Evolutionary conservation across 345 rosid species (phyloP).

Genomic region (Pistacia integerrima): DNA sequence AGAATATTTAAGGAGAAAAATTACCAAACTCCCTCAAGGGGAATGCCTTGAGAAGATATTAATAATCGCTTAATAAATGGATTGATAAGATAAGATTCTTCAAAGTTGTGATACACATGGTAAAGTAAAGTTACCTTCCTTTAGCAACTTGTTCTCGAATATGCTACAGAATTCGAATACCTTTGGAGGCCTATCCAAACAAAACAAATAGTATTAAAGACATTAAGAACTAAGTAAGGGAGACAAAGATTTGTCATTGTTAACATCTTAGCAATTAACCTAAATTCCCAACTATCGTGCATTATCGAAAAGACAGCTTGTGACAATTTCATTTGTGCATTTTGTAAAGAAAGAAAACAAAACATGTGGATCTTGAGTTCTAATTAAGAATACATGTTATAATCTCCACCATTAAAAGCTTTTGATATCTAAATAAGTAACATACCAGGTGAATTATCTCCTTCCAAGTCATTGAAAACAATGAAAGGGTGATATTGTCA

Average conservation of each 20-base stretch:
- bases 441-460: conserved; percentile 68
- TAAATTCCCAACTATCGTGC: background rate
- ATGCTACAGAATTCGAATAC: conserved; percentile 65
- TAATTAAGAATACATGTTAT: no score
- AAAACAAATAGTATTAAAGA: background rate
- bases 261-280: background rate
- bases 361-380: no score
- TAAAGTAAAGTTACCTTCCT: conserved; percentile 43
- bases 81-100: background rate
- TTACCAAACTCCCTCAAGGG: background rate
- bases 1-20: background rate
- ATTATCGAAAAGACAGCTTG: background rate
- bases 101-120: background rate
- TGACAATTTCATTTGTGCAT: no score
- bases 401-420: background rate
- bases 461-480: conserved; percentile 47
- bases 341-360: no score
- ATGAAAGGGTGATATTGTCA: conserved; percentile 33
- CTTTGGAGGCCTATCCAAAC: conserved; percentile 76
- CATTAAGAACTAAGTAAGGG: no score
- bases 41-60: background rate
- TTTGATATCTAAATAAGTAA: conserved; percentile 1
- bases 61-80: background rate
- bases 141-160: conserved; percentile 58
- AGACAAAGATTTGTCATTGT: no score